Conservation (phyloP, 495 filamentous ascomycete species). For the Astrothelium subdiscretum region DNA sequence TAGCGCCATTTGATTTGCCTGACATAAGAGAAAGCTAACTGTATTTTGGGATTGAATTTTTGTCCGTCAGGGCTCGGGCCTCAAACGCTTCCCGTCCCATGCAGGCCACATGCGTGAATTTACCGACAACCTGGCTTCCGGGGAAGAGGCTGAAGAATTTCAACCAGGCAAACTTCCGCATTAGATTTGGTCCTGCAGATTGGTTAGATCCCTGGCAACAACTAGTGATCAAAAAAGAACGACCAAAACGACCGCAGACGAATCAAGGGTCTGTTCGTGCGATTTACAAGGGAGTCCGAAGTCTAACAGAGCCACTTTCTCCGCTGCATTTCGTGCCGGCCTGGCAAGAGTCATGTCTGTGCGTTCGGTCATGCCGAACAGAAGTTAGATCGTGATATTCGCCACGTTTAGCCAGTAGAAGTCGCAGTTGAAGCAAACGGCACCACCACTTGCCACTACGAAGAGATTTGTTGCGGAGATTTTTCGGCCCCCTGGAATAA, state of each 20-base stretch:
- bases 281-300: neutral
- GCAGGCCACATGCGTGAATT: neutral
- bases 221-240: neutral
- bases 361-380: neutral
- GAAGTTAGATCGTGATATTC: neutral
- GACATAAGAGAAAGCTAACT: no score
- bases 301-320: neutral
- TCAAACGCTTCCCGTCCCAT: neutral
- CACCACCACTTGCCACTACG: neutral
- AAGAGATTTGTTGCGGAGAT: neutral
- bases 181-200: neutral
- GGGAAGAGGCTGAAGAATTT: neutral
- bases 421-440: neutral
- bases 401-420: neutral
- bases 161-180: neutral
- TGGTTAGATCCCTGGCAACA: neutral
- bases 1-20: no score
- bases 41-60: no score
- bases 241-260: neutral
- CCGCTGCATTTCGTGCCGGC: neutral
- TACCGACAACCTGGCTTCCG: neutral
- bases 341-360: neutral
- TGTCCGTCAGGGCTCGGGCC: no score
- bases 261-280: neutral
- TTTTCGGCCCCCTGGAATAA: neutral